Evolutionary conservation across 2,329 filamentous ascomycete genomes (phyloP).

Genomic region (Hypoxylon sp.): DNA sequence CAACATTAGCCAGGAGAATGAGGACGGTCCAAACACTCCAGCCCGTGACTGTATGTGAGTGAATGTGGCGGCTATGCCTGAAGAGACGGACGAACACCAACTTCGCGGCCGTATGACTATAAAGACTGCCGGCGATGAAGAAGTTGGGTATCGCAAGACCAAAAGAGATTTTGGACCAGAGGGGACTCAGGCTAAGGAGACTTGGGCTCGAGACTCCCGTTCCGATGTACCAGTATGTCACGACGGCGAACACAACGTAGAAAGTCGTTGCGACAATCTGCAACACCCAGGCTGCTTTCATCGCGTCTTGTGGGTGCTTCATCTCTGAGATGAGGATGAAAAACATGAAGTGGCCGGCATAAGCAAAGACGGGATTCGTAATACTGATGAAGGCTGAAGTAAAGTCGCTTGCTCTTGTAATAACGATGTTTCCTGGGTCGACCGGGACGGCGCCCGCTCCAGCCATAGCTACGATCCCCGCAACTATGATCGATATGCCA

Average conservation of each 20-base stretch:
- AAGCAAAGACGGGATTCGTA: slow-evolving; percentile 65
- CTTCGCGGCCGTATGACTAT: slow-evolving; percentile 64
- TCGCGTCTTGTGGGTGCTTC: slow-evolving; percentile 61
- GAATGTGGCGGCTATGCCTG: slow-evolving; percentile 58
- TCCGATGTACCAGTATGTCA: slow-evolving; percentile 64
- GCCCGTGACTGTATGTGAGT: slow-evolving; percentile 59
- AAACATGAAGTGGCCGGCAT: slow-evolving; percentile 66
- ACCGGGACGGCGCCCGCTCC: slow-evolving; percentile 59
- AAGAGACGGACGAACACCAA: slow-evolving; percentile 64
- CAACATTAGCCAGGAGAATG: slow-evolving; percentile 59
- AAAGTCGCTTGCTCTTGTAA: slow-evolving; percentile 55
- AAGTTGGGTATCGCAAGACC: slow-evolving; percentile 64
- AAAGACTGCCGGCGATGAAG: slow-evolving; percentile 62
- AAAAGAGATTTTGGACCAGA: slow-evolving; percentile 63
- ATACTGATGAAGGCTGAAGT: slow-evolving; percentile 59
- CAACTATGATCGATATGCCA: slow-evolving; percentile 61
- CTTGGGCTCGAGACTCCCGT: slow-evolving; percentile 59
- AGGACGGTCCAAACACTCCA: slow-evolving; percentile 62
- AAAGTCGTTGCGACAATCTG: slow-evolving; percentile 62
- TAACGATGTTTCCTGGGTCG: slow-evolving; percentile 53
- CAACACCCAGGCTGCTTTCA: slow-evolving; percentile 63
- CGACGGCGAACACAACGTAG: slow-evolving; percentile 63
- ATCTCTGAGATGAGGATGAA: slow-evolving; percentile 67
- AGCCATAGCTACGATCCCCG: slow-evolving; percentile 63
- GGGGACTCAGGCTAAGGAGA: slow-evolving; percentile 58